These are phyloP conservation scores for Epichloe bromicola DNA, from an alignment of 2,329 filamentous ascomycete species.

Conservation along the genomic window DNA sequence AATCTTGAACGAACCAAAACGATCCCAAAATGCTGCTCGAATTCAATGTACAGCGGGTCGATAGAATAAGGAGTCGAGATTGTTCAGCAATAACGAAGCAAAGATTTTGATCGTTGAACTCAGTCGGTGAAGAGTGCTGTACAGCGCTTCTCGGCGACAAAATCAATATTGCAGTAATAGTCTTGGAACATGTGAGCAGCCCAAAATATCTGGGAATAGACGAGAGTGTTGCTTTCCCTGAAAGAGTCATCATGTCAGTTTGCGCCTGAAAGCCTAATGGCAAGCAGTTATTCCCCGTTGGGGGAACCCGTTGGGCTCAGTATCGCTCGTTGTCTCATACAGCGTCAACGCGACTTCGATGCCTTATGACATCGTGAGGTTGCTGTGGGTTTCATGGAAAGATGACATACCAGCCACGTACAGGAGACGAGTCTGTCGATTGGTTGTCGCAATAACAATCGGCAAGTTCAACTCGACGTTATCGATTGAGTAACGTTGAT, in stretches of 20 bases:
- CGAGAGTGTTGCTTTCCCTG: not conserved
- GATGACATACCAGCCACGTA: not conserved
- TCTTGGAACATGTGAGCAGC: not conserved
- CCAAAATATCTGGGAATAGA: not conserved
- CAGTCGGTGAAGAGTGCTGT: not conserved
- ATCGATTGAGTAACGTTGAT: not conserved
- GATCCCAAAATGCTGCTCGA: not conserved
- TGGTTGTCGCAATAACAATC: not conserved
- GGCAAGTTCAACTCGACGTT: not conserved
- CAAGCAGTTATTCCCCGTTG: not conserved
- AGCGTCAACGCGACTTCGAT: not conserved
- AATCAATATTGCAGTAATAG: not conserved
- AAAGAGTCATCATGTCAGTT: not conserved
- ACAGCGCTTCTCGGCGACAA: not conserved
- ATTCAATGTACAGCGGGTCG: not conserved
- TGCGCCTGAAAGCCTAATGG: constrained; percentile 5
- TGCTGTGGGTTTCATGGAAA: not conserved
- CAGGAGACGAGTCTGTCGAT: not conserved
- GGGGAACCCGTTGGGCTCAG: constrained; percentile 1
- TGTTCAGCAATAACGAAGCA: not conserved
- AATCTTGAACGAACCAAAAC: not conserved
- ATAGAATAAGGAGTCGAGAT: not conserved
- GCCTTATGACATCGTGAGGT: not conserved
- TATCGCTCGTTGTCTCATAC: not conserved
- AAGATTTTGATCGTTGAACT: not conserved